Conservation (phyloP, 1,284 basidiomycete genomes). For the Ganoderma meredithae region DNA sequence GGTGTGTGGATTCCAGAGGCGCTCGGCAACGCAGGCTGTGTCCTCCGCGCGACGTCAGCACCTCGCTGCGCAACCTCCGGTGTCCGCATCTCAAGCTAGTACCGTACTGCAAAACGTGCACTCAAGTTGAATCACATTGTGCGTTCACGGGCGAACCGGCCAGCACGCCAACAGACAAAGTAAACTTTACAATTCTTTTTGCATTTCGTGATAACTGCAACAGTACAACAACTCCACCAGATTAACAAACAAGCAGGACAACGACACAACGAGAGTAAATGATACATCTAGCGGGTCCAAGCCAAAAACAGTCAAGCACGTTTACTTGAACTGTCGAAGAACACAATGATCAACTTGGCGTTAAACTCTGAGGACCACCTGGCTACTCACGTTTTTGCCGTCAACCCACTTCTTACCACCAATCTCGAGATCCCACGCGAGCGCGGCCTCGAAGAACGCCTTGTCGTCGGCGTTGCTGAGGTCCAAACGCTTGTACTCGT, state of each 20-base stretch:
- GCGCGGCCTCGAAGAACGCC: constrained; percentile 87
- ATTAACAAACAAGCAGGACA: constrained; percentile 36
- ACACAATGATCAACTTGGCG: constrained; percentile 10
- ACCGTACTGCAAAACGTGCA: no score
- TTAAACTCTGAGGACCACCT: neutral
- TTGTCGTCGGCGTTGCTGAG: constrained; percentile 76
- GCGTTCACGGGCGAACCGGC: neutral
- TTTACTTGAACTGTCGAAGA: constrained; percentile 43
- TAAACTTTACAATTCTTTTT: constrained; percentile 21
- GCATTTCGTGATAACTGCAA: constrained; percentile 39
- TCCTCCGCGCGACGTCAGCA: neutral
- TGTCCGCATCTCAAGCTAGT: no score
- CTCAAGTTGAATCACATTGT: neutral
- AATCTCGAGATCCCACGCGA: constrained; percentile 90
- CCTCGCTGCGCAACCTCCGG: no score
- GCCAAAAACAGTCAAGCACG: constrained; percentile 13
- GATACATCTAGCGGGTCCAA: constrained; percentile 30
- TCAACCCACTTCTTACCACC: constrained; percentile 89
- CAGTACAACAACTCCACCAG: constrained; percentile 38
- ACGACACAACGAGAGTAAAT: constrained; percentile 23
- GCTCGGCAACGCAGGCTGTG: constrained; percentile 13
- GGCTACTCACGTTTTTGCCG: constrained; percentile 75
- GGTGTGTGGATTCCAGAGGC: neutral
- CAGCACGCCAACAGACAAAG: neutral
- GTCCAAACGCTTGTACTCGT: constrained; percentile 80